phyloP scores from a whole-genome alignment of 176 grass and related monocot genomes.

The maize (Zea mays) region Zm-B73-REFERENCE-NAM-5.0 NC_050099.1:21010001-21010500 shows the following conservation, averaged over 20 bases:
- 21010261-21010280: conserved; percentile 70
- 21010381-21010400: conserved; percentile 89
- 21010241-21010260: conserved; percentile 56
- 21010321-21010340: conserved; percentile 60
- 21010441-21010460: conserved; percentile 64
- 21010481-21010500: conserved; percentile 46
- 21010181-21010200: conserved; percentile 53
- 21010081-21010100: conserved; percentile 57
- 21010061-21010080: conserved; percentile 64
- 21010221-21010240: conserved; percentile 74
- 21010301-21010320: conserved; percentile 67
- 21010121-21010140: conserved; percentile 59
- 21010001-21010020: conserved; percentile 54
- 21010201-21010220: conserved; percentile 73
- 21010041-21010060: conserved; percentile 46
- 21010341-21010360: conserved; percentile 54
- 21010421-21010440: conserved; percentile 48
- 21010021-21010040: conserved; percentile 63
- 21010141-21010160: conserved; percentile 81
- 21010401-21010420: conserved; percentile 53
- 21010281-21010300: conserved; percentile 61
- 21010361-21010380: conserved; percentile 66
- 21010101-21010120: conserved; percentile 65
- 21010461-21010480: conserved; percentile 66
- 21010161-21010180: conserved; percentile 68